Base-by-base conservation (phyloP, 495 filamentous ascomycete species). In the Hyaloscypha variabilis region DNA sequence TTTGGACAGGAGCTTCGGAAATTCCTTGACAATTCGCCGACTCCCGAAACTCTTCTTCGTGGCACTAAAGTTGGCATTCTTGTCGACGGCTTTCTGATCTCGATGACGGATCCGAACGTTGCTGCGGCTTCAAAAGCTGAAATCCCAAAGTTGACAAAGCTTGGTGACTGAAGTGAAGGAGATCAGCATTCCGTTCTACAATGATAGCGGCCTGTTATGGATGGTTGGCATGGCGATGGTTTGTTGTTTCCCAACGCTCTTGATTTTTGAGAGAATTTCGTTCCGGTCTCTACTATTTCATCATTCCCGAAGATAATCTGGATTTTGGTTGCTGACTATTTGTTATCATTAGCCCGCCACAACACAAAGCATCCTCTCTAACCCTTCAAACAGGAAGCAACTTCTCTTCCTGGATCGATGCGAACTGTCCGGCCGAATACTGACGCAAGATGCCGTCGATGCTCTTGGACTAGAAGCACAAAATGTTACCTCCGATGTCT, bases 21-120 rank as follows among this genome's bases (percentile, higher is more conserved):
- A 17, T 17, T 69, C 24, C 55, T 66, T 11, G 1, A 34, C 31
- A 34, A 13, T 34, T 14, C 49, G 4, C 60, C 56, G 54, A 64
- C 68, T 19, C 58, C 46, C 5, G 64, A 70, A 4, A 60, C 58
- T 49, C 71, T 75, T 67, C 77, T 87, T 0, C 69, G 77, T 13
- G 82, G 81, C 0, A 54, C 85, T n/a, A 81, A 73, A 60, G 72
- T 88, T 21, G 85, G 82, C 1, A 74, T 87, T 6, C 65, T 87
- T 11, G 72, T 60, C 14, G 85, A 87, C 64, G 81, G 81, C 0
- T 81, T 85, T 56, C 70, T 78, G 6, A 68, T 79, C 51, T 70
- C 73, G 8, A 71, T 75, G 6, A 72, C 84, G 5, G 79, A 82
- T 57, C 67, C 77, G 0, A 72, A 71, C 23, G 79, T 87, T 6